Base-by-base conservation (phyloP, 805 yeast genomes). In the Kodamaea restingae region DNA sequence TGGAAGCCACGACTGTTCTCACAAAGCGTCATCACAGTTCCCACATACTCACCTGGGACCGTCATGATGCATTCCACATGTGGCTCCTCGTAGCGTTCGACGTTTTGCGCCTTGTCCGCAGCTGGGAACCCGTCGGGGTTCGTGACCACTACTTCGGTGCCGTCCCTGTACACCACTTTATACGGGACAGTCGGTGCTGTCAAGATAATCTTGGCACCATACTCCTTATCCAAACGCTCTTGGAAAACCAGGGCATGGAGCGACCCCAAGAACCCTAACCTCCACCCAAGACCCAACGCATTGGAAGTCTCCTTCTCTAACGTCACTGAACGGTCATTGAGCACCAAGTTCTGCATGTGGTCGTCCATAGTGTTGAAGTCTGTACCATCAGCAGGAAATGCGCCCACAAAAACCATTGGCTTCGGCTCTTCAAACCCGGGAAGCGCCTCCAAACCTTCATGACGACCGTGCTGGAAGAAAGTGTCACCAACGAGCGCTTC, bases 341-440 rank as follows among this genome's bases (percentile, higher is more conserved):
- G 67, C 4, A 91, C 95, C 47, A 91, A 69, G 53, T 88, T 88
- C 51, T 83, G 86, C 61, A 91, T 79, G 57, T 88, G 83, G 51
- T 93, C 98, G 54, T 93, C 95, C 69, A 91, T 72, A 18, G 76
- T 82, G 44, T 85, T 84, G 59, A 91, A 91, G 52, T 91, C 96
- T 0, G 83, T 75, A 4, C 96, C 96, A 53, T 91, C 96, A 0
- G 96, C 93, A 0, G 98, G 98, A 51, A 88, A 91, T 0, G 98
- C 98, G 10, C 98, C 98, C 35, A 91, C 95, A 58, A 91, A 93
- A 7, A 91, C 98, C 98, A 93, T 93, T 1, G 98, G 96, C 60
- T 93, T 90, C 1, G 95, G 90, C 52, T 88, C 96, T 61, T 90
- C 97, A 59, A 91, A 93, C 1, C 98, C 98, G 1, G 95, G 96